These are phyloP conservation scores for Piedraia hortae DNA, from an alignment of 2,329 filamentous ascomycete genomes.

Conservation along the genomic window DNA sequence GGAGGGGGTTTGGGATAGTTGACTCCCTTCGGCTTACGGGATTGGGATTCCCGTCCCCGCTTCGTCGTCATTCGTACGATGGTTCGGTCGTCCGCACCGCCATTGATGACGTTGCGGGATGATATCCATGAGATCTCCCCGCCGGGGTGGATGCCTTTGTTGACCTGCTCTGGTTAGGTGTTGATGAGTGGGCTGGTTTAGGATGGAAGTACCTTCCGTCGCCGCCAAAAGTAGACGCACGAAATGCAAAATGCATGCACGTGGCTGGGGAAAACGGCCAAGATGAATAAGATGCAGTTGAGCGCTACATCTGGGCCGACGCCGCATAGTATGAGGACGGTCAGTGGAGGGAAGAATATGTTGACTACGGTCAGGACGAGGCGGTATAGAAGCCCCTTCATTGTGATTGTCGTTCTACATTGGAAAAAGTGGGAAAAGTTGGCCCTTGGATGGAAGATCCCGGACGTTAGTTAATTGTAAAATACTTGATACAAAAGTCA, in stretches of 20 bases:
- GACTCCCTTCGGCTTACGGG: too few relatives aligned
- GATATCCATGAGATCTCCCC: slow-evolving; percentile 12
- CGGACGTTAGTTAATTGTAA: too few relatives aligned
- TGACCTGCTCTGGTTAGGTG: slow-evolving; percentile 7
- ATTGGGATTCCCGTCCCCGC: too few relatives aligned
- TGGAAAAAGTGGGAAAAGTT: too few relatives aligned
- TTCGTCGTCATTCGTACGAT: too few relatives aligned
- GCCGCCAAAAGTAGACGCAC: slow-evolving; percentile 15
- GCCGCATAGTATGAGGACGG: slow-evolving; percentile 14
- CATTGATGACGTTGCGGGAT: slow-evolving; percentile 14
- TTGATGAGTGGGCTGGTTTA: background rate
- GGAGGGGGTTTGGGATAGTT: too few relatives aligned
- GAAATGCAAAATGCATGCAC: slow-evolving; percentile 17
- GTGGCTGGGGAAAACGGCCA: slow-evolving; percentile 16
- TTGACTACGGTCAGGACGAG: slow-evolving; percentile 14
- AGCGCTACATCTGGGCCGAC: slow-evolving; percentile 12
- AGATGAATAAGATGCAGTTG: slow-evolving; percentile 15
- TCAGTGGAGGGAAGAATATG: slow-evolving; percentile 16
- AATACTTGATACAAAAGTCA: too few relatives aligned
- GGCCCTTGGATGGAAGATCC: background rate
- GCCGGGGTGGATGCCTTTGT: slow-evolving; percentile 14
- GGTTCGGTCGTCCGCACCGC: slow-evolving; percentile 12
- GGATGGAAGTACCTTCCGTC: slow-evolving; percentile 8
- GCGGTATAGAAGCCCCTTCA: slow-evolving; percentile 9
- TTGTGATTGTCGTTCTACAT: slow-evolving; percentile 1